Evolutionary conservation across 2,329 filamentous ascomycete species (phyloP).

Genomic region (Shiraia sp.): DNA sequence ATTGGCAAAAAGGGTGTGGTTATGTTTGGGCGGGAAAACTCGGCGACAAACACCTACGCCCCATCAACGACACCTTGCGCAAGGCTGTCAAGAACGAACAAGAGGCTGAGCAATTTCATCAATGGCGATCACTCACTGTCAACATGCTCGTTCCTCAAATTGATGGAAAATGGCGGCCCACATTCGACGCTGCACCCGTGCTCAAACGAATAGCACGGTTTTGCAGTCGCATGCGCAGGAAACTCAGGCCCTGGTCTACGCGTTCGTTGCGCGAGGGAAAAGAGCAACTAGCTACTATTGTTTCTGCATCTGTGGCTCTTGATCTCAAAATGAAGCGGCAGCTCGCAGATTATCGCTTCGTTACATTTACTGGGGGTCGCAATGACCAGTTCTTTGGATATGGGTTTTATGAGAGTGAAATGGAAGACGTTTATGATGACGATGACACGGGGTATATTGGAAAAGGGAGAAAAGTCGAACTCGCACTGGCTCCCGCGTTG

Average conservation of each 20-base stretch:
- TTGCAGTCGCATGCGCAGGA: constrained; percentile 33
- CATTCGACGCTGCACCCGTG: constrained; percentile 39
- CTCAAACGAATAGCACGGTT: constrained; percentile 40
- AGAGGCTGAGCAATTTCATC: constrained; percentile 42
- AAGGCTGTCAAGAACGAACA: constrained; percentile 45
- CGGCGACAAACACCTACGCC: constrained; percentile 41
- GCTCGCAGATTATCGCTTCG: constrained; percentile 43
- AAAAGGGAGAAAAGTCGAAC: constrained; percentile 33
- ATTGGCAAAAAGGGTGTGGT: constrained; percentile 39
- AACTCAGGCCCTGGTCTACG: constrained; percentile 38
- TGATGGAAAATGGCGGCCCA: constrained; percentile 42
- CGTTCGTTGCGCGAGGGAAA: constrained; percentile 34
- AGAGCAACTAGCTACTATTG: constrained; percentile 38
- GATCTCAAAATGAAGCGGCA: constrained; percentile 45
- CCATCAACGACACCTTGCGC: constrained; percentile 42
- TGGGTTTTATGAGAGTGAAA: constrained; percentile 42
- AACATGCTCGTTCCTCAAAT: constrained; percentile 43
- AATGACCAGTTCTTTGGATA: constrained; percentile 41
- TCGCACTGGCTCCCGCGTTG: constrained; percentile 42
- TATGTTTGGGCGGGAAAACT: constrained; percentile 45
- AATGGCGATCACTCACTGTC: constrained; percentile 41
- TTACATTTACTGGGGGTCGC: constrained; percentile 41
- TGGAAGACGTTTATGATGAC: constrained; percentile 43
- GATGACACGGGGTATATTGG: constrained; percentile 16
- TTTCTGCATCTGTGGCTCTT: constrained; percentile 42